phyloP scores from a whole-genome alignment of 441 rosid species.

The Gossypium trilobum region DNA sequence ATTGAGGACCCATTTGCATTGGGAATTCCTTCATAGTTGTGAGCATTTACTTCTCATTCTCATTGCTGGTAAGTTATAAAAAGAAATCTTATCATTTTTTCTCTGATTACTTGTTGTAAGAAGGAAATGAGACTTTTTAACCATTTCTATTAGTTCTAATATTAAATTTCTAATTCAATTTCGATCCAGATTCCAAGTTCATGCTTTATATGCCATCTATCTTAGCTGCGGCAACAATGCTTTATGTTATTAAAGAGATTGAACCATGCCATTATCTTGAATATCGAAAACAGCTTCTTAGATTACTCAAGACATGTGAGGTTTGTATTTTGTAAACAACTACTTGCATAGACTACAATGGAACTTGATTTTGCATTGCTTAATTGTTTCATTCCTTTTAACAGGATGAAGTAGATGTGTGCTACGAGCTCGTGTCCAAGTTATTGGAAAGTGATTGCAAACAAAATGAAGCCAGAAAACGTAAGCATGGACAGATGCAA shows the following conservation, averaged over 20 bases:
- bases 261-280: constrained; percentile 31
- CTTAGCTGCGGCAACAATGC: constrained; percentile 48
- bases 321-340: constrained; percentile 21
- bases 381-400: not conserved
- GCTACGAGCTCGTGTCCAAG: constrained; percentile 34
- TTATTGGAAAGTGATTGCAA: constrained; percentile 22
- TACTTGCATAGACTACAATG: not conserved
- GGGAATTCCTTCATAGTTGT: constrained; percentile 39
- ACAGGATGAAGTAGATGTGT: constrained; percentile 39
- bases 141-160: not conserved
- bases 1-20: constrained; percentile 27
- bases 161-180: not conserved
- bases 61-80: constrained; percentile 28
- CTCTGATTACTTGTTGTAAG: not conserved
- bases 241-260: constrained; percentile 35
- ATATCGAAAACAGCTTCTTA: constrained; percentile 39
- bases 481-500: constrained; percentile 20
- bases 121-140: not conserved
- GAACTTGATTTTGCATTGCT: not conserved
- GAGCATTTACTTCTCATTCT: constrained; percentile 47
- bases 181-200: constrained; percentile 44
- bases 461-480: constrained; percentile 27
- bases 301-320: constrained; percentile 36
- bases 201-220: constrained; percentile 35
- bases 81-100: not conserved